Conservation (phyloP, 1,139 yeast species). For the Arxiozyma bovina region DNA sequence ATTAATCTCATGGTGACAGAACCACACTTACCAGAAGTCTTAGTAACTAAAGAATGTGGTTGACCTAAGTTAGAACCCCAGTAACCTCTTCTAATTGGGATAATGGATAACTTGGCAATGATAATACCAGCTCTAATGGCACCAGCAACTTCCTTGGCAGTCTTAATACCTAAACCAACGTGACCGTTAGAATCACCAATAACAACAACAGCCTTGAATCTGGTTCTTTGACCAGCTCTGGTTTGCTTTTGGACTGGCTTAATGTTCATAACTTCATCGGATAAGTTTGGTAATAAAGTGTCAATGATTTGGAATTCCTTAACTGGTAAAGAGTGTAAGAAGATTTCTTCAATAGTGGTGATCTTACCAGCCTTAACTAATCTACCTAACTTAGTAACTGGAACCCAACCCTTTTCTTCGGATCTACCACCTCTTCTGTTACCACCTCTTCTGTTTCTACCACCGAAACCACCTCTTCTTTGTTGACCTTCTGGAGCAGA, state of each 20-base stretch:
- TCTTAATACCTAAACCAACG: conserved; percentile 99
- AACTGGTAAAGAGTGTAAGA: conserved; percentile 98
- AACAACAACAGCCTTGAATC: conserved; percentile 99
- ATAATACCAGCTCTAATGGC: conserved; percentile 99
- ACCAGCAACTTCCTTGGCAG: conserved; percentile 99
- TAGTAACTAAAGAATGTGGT: conserved; percentile 97
- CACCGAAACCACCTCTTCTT: conserved; percentile 62
- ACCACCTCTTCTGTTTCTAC: conserved; percentile 53
- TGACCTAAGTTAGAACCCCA: conserved; percentile 99
- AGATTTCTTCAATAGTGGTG: conserved; percentile 93
- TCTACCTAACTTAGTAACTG: conserved; percentile 99
- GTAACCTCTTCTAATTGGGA: conserved; percentile 99
- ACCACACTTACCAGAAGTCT: conserved; percentile 99
- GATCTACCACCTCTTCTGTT: conserved; percentile 60
- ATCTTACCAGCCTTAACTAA: conserved; percentile 98
- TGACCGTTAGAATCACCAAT: conserved; percentile 99
- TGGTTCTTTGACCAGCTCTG: conserved; percentile 99
- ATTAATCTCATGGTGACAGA: conserved; percentile 96
- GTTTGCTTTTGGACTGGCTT: conserved; percentile 99
- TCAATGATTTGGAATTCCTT: conserved; percentile 99
- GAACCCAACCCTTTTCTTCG: conserved; percentile 99
- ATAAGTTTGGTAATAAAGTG: conserved; percentile 87
- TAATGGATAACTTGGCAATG: conserved; percentile 97
- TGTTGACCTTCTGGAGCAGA: conserved; percentile 36
- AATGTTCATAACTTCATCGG: conserved; percentile 99